Conservation (phyloP, 257 asterid genomes). For the Misopates orontium region DNA sequence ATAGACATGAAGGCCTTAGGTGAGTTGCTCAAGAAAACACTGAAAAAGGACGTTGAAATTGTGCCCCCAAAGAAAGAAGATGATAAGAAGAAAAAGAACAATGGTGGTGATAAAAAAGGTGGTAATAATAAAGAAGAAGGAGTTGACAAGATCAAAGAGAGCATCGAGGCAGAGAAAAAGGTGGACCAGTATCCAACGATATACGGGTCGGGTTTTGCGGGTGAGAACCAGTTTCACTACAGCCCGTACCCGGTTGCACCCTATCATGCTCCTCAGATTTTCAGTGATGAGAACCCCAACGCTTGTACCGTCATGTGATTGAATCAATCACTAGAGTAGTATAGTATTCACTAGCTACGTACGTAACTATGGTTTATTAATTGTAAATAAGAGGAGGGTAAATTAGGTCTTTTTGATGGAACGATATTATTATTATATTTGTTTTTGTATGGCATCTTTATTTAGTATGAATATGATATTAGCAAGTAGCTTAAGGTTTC, state of each 20-base stretch:
- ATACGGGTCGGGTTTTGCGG: slow-evolving; percentile 39
- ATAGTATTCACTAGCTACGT: no score
- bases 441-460: no score
- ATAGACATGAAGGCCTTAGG: slow-evolving; percentile 76
- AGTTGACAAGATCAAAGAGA: slow-evolving; percentile 8
- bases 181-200: slow-evolving; percentile 35
- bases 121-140: slow-evolving; percentile 27
- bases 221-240: slow-evolving; percentile 35
- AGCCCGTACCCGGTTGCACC: slow-evolving; percentile 22
- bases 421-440: no score
- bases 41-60: slow-evolving; percentile 57
- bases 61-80: slow-evolving; percentile 61
- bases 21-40: slow-evolving; percentile 53
- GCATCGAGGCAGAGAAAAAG: slow-evolving; percentile 9
- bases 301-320: slow-evolving; percentile 41
- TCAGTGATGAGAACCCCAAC: slow-evolving; percentile 36
- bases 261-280: slow-evolving; percentile 29
- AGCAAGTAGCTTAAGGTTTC: no score
- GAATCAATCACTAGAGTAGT: no score
- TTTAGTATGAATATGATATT: no score
- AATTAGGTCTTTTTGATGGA: not conserved
- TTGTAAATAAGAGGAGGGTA: slow-evolving; percentile 34
- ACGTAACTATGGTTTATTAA: not conserved
- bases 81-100: slow-evolving; percentile 48
- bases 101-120: slow-evolving; percentile 30